These are phyloP conservation scores for Malus hybrid DNA, from an alignment of 331 rosid genomes.

Conservation along the genomic window DNA sequence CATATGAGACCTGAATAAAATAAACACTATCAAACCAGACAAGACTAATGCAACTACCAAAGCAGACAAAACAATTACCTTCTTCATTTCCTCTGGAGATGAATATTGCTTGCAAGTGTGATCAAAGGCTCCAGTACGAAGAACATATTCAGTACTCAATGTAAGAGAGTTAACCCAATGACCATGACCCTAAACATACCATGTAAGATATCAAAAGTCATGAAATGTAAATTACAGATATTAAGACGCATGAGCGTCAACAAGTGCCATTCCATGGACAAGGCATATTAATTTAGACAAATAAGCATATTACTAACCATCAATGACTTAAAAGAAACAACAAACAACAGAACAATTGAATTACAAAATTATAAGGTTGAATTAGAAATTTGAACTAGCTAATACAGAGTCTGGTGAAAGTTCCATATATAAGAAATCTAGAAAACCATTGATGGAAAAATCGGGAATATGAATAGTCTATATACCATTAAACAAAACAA, in stretches of 20 bases:
- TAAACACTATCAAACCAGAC: background rate
- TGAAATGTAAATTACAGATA: background rate
- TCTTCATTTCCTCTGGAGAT: slow-evolving; percentile 85
- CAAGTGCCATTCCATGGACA: background rate
- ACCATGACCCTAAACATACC: slow-evolving; percentile 73
- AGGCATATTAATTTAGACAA: background rate
- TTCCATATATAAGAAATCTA: background rate
- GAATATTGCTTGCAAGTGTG: slow-evolving; percentile 76
- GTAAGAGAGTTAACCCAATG: slow-evolving; percentile 99
- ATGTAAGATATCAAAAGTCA: slow-evolving; percentile 11
- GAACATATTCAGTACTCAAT: slow-evolving; percentile 91
- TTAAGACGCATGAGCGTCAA: background rate
- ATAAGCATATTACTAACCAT: background rate
- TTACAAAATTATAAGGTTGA: background rate
- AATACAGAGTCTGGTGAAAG: background rate
- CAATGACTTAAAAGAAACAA: background rate
- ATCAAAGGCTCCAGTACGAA: slow-evolving; percentile 93
- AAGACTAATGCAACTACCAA: background rate
- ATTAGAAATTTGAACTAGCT: background rate
- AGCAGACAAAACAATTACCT: slow-evolving; percentile 43
- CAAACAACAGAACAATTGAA: background rate
- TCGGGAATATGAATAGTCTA: background rate
- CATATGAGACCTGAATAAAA: background rate
- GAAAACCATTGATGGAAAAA: background rate
- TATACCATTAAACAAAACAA: background rate